Base-by-base conservation (phyloP, 345 rosid genomes). In the Aurinia saxatilis region DNA sequence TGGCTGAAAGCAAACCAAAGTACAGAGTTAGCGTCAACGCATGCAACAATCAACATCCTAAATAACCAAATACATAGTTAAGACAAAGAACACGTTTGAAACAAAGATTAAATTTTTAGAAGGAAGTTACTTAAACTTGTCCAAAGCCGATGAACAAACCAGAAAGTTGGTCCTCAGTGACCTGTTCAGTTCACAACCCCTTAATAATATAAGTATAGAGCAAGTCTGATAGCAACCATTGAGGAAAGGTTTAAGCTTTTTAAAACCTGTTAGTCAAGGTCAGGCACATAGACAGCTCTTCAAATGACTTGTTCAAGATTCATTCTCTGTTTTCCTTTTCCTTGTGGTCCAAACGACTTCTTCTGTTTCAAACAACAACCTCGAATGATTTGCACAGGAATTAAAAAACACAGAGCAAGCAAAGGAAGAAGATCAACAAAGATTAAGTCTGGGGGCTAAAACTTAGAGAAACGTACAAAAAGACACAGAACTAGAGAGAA, bases 141-240 rank as follows among this genome's bases (percentile, higher is more conserved):
- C 97, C 97, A 76, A 87, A 85, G 61, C 67, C 40, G 14, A 90
- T 66, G 65, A 90, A 90, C 46, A 90, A 74, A 70, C 86, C 86
- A 42, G 97, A 91, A 70, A 90, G 97, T 72, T 90, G 93, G 78
- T 90, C 97, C 70, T 90, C 97, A 27, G 97, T 87, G 69, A 90
- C 96, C 97, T 90, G 44, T n/a, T n/a, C n/a, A n/a, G n/a, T n/a
- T n/a, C n/a, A n/a, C n/a, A 17, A 67, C 55, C 54, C 49, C 57
- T n/a, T 39, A 44, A 33, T 4, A 11, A 63, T 29, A 54, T 39
- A 39, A 7, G 34, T 42, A 12, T 35, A 66, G 1, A 9, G 31
- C 11, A 58, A 25, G 23, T 5, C 34, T 21, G n/a, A n/a, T n/a
- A n/a, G n/a, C n/a, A n/a, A n/a, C n/a, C n/a, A n/a, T n/a, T n/a